phyloP scores from a whole-genome alignment of 192 early-diverging fungal genomes.

The Backusella morwellensis region DNA sequence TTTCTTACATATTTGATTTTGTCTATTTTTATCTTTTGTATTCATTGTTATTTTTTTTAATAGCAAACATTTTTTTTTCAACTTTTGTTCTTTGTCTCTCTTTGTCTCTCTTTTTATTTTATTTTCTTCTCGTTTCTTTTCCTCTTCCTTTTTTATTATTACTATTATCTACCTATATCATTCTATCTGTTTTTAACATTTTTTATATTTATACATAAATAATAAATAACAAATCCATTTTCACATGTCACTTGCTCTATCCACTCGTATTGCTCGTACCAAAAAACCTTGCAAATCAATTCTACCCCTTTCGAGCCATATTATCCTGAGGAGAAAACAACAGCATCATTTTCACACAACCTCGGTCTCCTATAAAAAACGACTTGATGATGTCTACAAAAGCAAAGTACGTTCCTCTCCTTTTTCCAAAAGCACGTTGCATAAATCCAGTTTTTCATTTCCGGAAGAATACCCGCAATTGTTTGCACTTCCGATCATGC shows the following conservation, averaged over 20 bases:
- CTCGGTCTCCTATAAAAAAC: background rate
- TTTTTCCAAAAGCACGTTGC: background rate
- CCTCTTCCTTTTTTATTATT: too few species aligned
- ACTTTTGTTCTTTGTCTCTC: background rate
- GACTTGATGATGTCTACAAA: background rate
- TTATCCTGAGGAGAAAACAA: background rate
- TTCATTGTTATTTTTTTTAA: background rate
- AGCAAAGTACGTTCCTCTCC: background rate
- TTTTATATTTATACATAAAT: background rate
- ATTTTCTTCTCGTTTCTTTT: background rate
- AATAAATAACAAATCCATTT: background rate
- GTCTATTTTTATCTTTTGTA: background rate
- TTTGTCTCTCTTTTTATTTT: background rate
- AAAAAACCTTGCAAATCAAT: background rate
- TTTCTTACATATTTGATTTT: background rate
- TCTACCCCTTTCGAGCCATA: background rate
- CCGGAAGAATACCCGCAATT: slow-evolving; percentile 93
- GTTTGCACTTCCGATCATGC: slow-evolving; percentile 87
- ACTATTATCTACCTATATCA: background rate
- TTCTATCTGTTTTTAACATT: background rate
- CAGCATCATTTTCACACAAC: background rate
- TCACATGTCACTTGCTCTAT: background rate
- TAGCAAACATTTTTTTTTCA: background rate
- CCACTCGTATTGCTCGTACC: background rate
- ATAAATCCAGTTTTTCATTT: slow-evolving; percentile 42